phyloP scores from a whole-genome alignment of 106 monocot species.

The Cymbidium sinense region DNA sequence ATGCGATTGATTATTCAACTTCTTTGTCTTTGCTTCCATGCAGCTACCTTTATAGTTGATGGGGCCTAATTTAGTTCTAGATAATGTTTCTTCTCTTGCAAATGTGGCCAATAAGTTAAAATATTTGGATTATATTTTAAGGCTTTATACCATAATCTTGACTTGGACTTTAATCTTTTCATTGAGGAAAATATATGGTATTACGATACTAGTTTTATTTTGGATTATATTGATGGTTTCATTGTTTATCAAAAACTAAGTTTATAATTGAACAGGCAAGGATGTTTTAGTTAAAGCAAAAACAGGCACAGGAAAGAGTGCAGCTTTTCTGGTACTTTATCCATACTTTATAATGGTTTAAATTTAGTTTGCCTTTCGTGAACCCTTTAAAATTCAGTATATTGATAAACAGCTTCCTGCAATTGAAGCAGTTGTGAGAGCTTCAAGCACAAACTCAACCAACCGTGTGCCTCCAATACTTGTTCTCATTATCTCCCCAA shows the following conservation, averaged over 20 bases:
- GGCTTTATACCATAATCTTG: neutral
- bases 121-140: neutral
- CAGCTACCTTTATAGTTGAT: neutral
- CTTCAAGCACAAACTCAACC: constrained; percentile 24
- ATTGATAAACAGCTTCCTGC: constrained; percentile 88
- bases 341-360: neutral
- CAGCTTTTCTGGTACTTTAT: constrained; percentile 74
- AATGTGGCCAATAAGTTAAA: neutral
- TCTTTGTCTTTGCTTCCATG: neutral
- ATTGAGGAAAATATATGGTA: constrained; percentile 1
- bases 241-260: neutral
- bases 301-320: constrained; percentile 86
- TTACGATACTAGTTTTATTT: neutral
- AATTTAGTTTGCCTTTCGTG: constrained; percentile 2
- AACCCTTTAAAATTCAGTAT: constrained; percentile 17
- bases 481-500: constrained; percentile 75
- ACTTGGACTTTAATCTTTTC: neutral
- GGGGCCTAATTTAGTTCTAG: too few relatives aligned
- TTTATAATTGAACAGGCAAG: constrained; percentile 45
- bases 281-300: constrained; percentile 88
- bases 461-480: constrained; percentile 51
- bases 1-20: neutral
- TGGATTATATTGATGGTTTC: neutral
- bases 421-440: constrained; percentile 89
- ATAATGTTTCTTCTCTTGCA: neutral